A percentile compares a stretch with the other conserved stretches of the same genome.
phyloP scores from a whole-genome alignment of 805 yeast species.

The Lipomyces yamanashiensis region DNA sequence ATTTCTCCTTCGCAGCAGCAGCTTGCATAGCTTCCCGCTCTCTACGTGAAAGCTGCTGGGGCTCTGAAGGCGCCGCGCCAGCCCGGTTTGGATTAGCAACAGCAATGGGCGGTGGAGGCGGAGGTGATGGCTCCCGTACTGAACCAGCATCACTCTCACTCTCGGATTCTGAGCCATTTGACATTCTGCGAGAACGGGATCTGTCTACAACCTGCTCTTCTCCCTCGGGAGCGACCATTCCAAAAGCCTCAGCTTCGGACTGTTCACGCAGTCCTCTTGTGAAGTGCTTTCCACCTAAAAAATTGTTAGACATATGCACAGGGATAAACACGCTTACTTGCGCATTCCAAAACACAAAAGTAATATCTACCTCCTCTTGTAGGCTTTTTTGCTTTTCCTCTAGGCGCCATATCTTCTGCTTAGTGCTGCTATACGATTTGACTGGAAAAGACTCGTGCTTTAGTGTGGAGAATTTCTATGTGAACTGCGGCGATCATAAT shows the following conservation, averaged over 20 bases:
- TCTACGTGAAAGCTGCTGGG: constrained; percentile 31
- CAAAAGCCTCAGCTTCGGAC: constrained; percentile 14
- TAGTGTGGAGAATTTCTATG: background rate
- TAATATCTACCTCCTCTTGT: constrained; percentile 28
- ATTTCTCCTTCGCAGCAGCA: constrained; percentile 34
- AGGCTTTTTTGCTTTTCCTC: constrained; percentile 34
- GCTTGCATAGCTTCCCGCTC: constrained; percentile 37
- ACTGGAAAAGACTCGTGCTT: background rate
- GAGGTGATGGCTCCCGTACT: constrained; percentile 23
- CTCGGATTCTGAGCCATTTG: constrained; percentile 12
- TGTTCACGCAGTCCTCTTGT: constrained; percentile 25
- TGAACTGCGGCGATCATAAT: background rate
- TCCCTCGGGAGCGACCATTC: constrained; percentile 15
- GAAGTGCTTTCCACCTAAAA: constrained; percentile 34
- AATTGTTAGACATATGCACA: background rate
- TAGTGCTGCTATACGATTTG: background rate
- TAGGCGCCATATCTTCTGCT: constrained; percentile 23
- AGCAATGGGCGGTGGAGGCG: constrained; percentile 32
- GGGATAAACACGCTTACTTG: background rate
- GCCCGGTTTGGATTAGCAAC: constrained; percentile 31
- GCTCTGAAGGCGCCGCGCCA: constrained; percentile 4
- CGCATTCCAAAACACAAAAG: background rate
- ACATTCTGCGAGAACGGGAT: constrained; percentile 3
- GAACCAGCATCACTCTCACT: constrained; percentile 4
- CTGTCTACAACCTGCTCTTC: constrained; percentile 6